These are phyloP conservation scores for Santalum album DNA, from an alignment of 164 flowering plant genomes.

Conservation along the genomic window DNA sequence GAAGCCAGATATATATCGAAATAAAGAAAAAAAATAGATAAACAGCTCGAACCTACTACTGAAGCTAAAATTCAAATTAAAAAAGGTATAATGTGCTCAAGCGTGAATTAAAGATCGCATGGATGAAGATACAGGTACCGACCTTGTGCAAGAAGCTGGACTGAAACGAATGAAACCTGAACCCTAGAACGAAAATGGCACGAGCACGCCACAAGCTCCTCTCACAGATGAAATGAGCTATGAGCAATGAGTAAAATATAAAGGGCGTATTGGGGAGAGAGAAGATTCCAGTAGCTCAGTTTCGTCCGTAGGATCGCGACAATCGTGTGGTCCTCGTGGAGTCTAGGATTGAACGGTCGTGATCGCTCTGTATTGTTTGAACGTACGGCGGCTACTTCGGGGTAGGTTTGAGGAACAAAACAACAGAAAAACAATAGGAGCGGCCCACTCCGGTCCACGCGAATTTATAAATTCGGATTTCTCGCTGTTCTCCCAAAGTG, in stretches of 20 bases:
- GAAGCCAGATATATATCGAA: too few relatives aligned
- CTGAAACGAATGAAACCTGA: background rate
- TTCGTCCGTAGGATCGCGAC: conserved; percentile 13
- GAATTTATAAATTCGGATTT: too few relatives aligned
- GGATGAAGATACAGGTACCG: too few relatives aligned
- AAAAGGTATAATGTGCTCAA: too few relatives aligned
- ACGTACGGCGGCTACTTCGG: background rate
- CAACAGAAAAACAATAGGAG: background rate
- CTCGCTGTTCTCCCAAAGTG: too few relatives aligned
- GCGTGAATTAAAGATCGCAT: too few relatives aligned
- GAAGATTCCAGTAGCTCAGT: conserved; percentile 17
- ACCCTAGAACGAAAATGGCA: background rate
- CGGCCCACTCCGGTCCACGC: background rate
- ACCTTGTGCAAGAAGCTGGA: too few relatives aligned
- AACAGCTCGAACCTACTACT: too few relatives aligned
- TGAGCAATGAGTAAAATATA: conserved; percentile 12
- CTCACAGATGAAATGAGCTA: background rate
- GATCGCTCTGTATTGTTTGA: background rate
- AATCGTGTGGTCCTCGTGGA: conserved; percentile 7
- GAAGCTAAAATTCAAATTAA: too few relatives aligned
- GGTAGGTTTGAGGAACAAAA: background rate
- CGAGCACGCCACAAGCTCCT: conserved; percentile 27
- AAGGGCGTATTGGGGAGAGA: background rate
- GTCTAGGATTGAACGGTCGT: background rate
- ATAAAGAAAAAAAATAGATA: too few relatives aligned